phyloP scores from a whole-genome alignment of 257 asterid genomes.

The Misopates orontium region DNA sequence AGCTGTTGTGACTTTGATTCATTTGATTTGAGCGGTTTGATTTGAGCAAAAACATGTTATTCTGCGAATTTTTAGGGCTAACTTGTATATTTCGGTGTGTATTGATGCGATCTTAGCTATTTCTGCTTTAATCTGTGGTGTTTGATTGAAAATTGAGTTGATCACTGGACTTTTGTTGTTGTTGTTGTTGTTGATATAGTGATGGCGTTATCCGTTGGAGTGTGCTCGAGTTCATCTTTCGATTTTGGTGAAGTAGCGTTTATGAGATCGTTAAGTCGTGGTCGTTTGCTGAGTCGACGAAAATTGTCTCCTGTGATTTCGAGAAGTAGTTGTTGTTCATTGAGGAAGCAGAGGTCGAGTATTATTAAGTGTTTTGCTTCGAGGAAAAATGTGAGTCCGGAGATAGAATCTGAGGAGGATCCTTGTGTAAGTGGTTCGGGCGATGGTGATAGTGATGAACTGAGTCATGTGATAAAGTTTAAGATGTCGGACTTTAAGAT shows the following conservation, averaged over 20 bases:
- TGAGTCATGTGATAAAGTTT: constrained; percentile 83
- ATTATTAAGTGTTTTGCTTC: constrained; percentile 46
- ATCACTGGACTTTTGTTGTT: background rate
- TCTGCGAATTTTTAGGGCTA: background rate
- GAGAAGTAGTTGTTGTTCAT: constrained; percentile 3
- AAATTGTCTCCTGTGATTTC: constrained; percentile 27
- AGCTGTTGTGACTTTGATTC: background rate
- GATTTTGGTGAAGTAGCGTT: constrained; percentile 49
- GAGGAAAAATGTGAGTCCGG: constrained; percentile 35
- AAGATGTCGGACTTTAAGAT: constrained; percentile 77
- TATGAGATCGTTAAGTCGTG: constrained; percentile 22
- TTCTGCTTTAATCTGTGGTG: too few relatives aligned
- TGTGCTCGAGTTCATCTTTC: constrained; percentile 49
- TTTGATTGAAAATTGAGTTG: constrained; percentile 25
- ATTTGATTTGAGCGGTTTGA: constrained; percentile 11
- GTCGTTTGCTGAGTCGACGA: constrained; percentile 39
- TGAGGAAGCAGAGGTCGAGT: constrained; percentile 27
- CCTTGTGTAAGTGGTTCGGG: constrained; percentile 36
- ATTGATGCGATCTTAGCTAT: background rate
- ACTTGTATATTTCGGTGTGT: background rate
- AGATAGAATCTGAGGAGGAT: constrained; percentile 44
- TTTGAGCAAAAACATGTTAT: background rate
- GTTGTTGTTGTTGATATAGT: constrained; percentile 14
- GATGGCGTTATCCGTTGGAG: constrained; percentile 61
- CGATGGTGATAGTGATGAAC: constrained; percentile 52